Evolutionary conservation across 495 filamentous ascomycete genomes (phyloP), one percentile per base, ranked within the genome.

Genomic region (Chaetomium cochliodes): DNA sequence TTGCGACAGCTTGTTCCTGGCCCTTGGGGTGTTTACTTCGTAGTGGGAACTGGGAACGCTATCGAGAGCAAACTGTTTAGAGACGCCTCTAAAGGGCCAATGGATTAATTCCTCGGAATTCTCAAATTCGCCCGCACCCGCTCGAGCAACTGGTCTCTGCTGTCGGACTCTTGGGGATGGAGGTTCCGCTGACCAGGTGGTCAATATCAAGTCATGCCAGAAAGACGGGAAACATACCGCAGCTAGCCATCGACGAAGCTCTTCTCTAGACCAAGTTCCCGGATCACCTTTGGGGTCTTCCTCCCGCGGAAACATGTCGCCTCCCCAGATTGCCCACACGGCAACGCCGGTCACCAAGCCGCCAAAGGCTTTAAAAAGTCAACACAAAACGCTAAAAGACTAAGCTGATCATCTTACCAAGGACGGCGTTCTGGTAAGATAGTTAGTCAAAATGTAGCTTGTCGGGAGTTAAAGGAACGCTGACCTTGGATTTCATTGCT

Each of bases 301-400:
- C 58, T 86, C 76, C 0, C 79, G 69, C 1, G 92, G 91, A 66
- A 96, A 92, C 67, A 96, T 82, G 63, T 92, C 90, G 28, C 85
- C 82, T 58, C 90, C 89, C 88, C 89, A 91, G 65, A 96, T 96
- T 3, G 88, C 83, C 87, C 88, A 96, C 20, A 72, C 89, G 7
- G 92, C 88, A 8, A 89, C 92, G 3, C 90, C 92, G 3, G 91
- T 89, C 49, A 97, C 87, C 66, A 96, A 85, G 25, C 90, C 91
- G 18, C 89, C 84, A 74, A 96, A 97, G 52, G 84, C 87, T 88
- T 56, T 37, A 5, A 20, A 23, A 26, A 7, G 42, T 65, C 46
- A 54, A 49, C 41, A 28, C 33, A 20, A 26, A 11, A 26, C 26
- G 5, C 37, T 2, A 23, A 3, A 25, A 11, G 8, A 20, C 25